Base-by-base conservation (phyloP, 164 flowering plant species). In the Aristolochia californica region DNA sequence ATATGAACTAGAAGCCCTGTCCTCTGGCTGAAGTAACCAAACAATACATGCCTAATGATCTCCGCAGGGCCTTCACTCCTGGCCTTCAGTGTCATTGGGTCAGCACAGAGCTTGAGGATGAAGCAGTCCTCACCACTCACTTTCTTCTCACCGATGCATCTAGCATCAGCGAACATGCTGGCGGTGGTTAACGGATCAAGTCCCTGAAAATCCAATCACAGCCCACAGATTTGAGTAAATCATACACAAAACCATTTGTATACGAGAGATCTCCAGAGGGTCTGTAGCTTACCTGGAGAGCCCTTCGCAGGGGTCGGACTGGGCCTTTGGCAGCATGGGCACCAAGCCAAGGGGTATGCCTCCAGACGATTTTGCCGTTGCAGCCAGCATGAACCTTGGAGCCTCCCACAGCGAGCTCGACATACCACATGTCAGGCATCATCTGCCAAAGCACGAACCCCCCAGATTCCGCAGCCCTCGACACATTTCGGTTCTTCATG, bases 241-340 rank as follows among this genome's bases (percentile, higher is more conserved):
- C 51, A 48, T 16, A 3, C 23, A n/a, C 8, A 59, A 10, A 59
- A 15, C 12, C 1, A 9, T 22, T 11, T 26, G 20, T 4, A 4
- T 27, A 8, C 2, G 27, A 26, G 27, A 24, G n/a, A n/a, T n/a
- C 23, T 43, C 17, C 53, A 16, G 28, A 21, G n/a, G 56, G 11
- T 18, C 0, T 13, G 20, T 55, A 23, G 24, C 56, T 72, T 38
- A 82, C 87, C 87, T 82, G 88, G 57, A 83, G 88, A 18, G 85
- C 82, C 16, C 88, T 78, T 9, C 88, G 85, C 25, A 83, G 68
- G 22, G 85, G 88, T 55, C 88, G 71, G 22, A 83, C 83, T 1
- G 88, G 85, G 55, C 88, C 88, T 73, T 83, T 79, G 14, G 87
- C 88, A 49, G 88, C 80, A 63, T 80, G 88, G 16, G 85, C 80